Percentiles rank a stretch among this genome's conserved stretches.
phyloP scores from a whole-genome alignment of 352 stramenopile species.

The Pythium chondricola region DNA sequence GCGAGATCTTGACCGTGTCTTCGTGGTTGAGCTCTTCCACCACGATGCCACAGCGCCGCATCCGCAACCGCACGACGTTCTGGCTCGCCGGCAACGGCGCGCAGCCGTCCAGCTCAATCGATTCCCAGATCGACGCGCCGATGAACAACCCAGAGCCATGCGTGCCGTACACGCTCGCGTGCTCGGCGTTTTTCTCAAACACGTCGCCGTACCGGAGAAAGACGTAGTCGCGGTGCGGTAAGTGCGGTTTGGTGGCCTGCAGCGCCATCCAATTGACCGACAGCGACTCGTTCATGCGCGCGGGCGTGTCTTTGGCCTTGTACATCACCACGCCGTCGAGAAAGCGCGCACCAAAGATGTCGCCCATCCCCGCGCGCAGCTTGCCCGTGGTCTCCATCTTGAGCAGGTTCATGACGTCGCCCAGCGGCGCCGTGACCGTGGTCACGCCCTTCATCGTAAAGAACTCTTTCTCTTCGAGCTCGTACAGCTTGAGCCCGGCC shows the following conservation, averaged over 20 bases:
- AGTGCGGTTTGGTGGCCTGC: constrained; percentile 72
- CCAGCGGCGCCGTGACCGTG: constrained; percentile 58
- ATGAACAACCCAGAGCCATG: constrained; percentile 61
- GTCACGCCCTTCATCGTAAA: constrained; percentile 83
- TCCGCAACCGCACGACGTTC: constrained; percentile 73
- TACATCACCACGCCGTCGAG: constrained; percentile 74
- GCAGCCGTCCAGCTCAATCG: constrained; percentile 74
- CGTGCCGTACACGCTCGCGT: constrained; percentile 47
- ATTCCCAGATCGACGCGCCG: constrained; percentile 79
- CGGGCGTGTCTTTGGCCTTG: constrained; percentile 41
- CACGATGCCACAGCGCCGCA: constrained; percentile 77
- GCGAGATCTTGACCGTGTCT: constrained; percentile 52
- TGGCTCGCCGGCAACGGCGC: constrained; percentile 61
- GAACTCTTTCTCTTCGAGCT: constrained; percentile 77
- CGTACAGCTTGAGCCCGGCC: constrained; percentile 61
- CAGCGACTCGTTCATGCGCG: constrained; percentile 56
- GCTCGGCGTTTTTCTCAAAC: constrained; percentile 66
- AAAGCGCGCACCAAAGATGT: constrained; percentile 80
- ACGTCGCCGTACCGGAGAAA: constrained; percentile 76
- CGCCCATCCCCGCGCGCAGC: constrained; percentile 72
- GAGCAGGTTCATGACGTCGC: constrained; percentile 78
- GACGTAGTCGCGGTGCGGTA: constrained; percentile 85
- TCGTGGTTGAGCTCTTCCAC: constrained; percentile 66
- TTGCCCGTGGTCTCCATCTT: constrained; percentile 60
- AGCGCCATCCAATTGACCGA: constrained; percentile 81